These are phyloP conservation scores for Begonia loranthoides DNA, from an alignment of 306 rosid species.

Conservation along the genomic window DNA sequence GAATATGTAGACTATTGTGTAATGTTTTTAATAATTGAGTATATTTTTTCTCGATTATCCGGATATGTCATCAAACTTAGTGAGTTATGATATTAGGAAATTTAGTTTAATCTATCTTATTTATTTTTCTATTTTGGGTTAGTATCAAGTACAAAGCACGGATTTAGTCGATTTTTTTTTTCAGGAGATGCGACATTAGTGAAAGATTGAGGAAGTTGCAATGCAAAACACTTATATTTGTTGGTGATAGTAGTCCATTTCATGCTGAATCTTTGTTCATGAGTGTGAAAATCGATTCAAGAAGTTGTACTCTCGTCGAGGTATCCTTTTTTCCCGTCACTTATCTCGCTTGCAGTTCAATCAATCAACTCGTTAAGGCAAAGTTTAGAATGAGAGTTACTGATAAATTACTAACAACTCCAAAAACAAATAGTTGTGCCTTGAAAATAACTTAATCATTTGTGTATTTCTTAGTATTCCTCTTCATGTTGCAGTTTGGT, in stretches of 20 bases:
- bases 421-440: too few relatives aligned
- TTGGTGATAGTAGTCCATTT: constrained; percentile 73
- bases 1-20: too few relatives aligned
- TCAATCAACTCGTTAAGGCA: neutral
- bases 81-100: too few relatives aligned
- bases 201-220: constrained; percentile 49
- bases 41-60: too few relatives aligned
- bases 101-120: too few relatives aligned
- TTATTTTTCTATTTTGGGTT: too few relatives aligned
- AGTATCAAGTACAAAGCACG: neutral
- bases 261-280: constrained; percentile 55
- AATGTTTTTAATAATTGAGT: too few relatives aligned
- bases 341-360: too few relatives aligned
- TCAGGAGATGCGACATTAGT: constrained; percentile 67
- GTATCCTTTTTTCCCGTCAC: constrained; percentile 15
- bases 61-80: neutral
- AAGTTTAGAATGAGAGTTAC: neutral
- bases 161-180: constrained; percentile 8
- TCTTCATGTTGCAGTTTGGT: too few relatives aligned
- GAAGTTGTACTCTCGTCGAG: constrained; percentile 67
- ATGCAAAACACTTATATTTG: constrained; percentile 76
- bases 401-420: too few relatives aligned
- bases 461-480: too few relatives aligned
- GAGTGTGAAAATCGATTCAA: constrained; percentile 42
- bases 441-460: too few relatives aligned